Conservation (phyloP, 495 filamentous ascomycete species). For the Glutinoglossum americanum region DNA sequence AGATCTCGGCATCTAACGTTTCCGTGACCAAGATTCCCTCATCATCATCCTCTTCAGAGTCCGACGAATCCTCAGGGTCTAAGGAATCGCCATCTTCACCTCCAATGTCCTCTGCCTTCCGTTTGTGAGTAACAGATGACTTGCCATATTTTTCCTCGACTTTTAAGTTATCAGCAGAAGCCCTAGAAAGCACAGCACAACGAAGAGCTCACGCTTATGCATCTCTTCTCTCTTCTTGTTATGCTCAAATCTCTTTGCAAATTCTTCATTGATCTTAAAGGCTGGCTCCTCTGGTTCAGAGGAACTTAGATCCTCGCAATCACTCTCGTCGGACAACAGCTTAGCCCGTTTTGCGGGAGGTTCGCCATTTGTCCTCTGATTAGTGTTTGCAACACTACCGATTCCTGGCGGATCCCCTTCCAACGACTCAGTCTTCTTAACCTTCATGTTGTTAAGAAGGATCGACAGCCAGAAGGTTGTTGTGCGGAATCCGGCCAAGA, state of each 20-base stretch:
- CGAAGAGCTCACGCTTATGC: constrained; percentile 40
- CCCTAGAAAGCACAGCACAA: not conserved
- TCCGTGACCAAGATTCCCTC: constrained; percentile 63
- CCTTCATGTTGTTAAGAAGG: not conserved
- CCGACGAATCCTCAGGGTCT: constrained; percentile 25
- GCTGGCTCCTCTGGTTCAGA: not conserved
- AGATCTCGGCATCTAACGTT: constrained; percentile 67
- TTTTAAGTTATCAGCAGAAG: constrained; percentile 14
- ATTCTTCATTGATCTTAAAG: constrained; percentile 80
- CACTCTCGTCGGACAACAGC: constrained; percentile 13
- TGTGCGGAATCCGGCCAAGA: too few species aligned
- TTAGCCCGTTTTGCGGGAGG: constrained; percentile 13
- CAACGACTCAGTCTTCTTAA: not conserved
- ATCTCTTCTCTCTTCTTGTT: constrained; percentile 92
- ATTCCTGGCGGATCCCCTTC: not conserved
- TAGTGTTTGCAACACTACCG: not conserved
- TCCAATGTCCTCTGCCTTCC: constrained; percentile 17
- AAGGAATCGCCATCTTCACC: constrained; percentile 24
- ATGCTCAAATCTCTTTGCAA: constrained; percentile 73
- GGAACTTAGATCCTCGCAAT: constrained; percentile 6
- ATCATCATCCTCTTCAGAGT: constrained; percentile 73
- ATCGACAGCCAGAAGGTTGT: not conserved
- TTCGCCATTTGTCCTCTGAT: not conserved
- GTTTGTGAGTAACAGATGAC: not conserved
- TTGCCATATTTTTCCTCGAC: constrained; percentile 77